A percentile compares a stretch with the other conserved stretches of the same genome.
These are phyloP conservation scores for Ceratocystis variospora DNA, from an alignment of 2,329 filamentous ascomycete genomes.

Conservation along the genomic window DNA sequence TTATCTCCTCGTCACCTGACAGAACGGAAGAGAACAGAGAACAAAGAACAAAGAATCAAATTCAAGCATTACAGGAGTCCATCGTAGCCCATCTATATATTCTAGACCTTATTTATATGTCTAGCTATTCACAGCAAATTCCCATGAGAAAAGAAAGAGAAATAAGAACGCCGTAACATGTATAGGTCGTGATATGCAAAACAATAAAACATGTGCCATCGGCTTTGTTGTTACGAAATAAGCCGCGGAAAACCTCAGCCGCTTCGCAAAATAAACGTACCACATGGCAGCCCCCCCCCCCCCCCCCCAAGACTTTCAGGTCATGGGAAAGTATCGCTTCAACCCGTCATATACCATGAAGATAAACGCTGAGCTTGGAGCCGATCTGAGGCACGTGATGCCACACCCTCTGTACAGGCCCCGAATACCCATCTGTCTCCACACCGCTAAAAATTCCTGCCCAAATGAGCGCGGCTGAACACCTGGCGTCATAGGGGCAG, in stretches of 20 bases:
- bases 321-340: slow-evolving; percentile 50
- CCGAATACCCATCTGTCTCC: slow-evolving; percentile 64
- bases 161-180: background rate
- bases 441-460: slow-evolving; percentile 58
- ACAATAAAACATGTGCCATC: background rate
- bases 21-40: background rate
- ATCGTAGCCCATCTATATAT: background rate
- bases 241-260: background rate
- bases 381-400: slow-evolving; percentile 75
- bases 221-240: background rate
- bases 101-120: background rate
- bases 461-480: slow-evolving; percentile 52
- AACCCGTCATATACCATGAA: slow-evolving; percentile 89
- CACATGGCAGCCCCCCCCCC: background rate
- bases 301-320: slow-evolving; percentile 21
- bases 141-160: background rate
- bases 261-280: background rate
- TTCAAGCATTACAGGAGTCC: background rate
- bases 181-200: background rate
- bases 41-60: background rate
- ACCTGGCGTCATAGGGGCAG: slow-evolving; percentile 50
- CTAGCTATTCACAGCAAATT: background rate
- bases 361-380: slow-evolving; percentile 94
- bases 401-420: slow-evolving; percentile 91
- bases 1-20: background rate